phyloP scores from a whole-genome alignment of 495 filamentous ascomycete species.

The Annulohypoxylon moriforme region DNA sequence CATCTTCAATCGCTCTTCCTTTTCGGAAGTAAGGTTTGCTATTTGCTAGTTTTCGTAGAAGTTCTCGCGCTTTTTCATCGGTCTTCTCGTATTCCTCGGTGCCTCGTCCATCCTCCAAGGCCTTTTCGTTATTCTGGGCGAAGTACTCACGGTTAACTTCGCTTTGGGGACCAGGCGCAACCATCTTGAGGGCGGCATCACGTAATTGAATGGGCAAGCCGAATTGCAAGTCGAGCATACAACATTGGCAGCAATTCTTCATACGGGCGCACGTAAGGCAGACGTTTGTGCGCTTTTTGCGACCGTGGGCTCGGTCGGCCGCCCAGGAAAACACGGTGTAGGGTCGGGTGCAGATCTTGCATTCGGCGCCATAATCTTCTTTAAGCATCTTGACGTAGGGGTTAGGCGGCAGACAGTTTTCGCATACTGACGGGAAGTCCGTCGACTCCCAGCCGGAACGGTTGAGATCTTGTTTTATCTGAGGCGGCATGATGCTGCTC shows the following conservation, averaged over 20 bases:
- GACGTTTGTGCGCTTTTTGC: conserved; percentile 88
- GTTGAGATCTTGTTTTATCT: conserved; percentile 96
- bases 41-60: conserved; percentile 84
- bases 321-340: conserved; percentile 98
- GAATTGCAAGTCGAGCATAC: conserved; percentile 97
- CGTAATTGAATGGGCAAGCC: conserved; percentile 92
- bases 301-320: conserved; percentile 83
- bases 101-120: conserved; percentile 87
- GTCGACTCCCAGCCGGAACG: conserved; percentile 96
- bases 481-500: conserved; percentile 60
- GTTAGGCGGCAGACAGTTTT: conserved; percentile 90
- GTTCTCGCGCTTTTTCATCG: conserved; percentile 92
- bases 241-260: conserved; percentile 98
- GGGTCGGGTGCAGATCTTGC: conserved; percentile 90
- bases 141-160: conserved; percentile 96
- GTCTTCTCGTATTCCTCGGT: conserved; percentile 93
- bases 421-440: conserved; percentile 76
- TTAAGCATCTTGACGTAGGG: conserved; percentile 99
- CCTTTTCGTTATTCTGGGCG: conserved; percentile 95
- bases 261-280: conserved; percentile 95
- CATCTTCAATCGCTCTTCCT: conserved; percentile 72
- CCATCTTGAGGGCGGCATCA: conserved; percentile 97
- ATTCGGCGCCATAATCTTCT: conserved; percentile 87
- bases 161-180: conserved; percentile 89
- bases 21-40: conserved; percentile 96